Percentiles rank a stretch among this genome's conserved stretches.
These are phyloP conservation scores for Aspergillus sparsus DNA, from an alignment of 495 filamentous ascomycete genomes.

Conservation along the genomic window DNA sequence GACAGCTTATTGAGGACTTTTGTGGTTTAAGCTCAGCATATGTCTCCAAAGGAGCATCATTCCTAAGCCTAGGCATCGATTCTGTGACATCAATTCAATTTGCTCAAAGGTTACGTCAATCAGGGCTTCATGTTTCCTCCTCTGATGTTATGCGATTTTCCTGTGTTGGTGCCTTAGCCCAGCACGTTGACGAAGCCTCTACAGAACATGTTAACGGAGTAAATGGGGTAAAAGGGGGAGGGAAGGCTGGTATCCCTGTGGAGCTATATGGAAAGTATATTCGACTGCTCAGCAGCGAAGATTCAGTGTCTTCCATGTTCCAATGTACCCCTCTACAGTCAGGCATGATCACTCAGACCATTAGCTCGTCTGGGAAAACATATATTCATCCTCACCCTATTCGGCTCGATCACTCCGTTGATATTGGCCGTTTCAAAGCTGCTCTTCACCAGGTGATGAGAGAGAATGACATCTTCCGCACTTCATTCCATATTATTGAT, in stretches of 20 bases:
- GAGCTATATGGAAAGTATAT: constrained; percentile 18
- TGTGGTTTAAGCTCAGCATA: constrained; percentile 19
- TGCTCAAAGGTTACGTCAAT: constrained; percentile 29
- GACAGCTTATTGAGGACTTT: constrained; percentile 22
- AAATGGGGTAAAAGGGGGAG: constrained; percentile 13
- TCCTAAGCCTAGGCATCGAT: constrained; percentile 38
- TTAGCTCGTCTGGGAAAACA: constrained; percentile 47
- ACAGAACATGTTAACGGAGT: constrained; percentile 15
- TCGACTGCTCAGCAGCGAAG: constrained; percentile 30
- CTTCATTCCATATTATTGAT: constrained; percentile 50
- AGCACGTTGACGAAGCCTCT: constrained; percentile 21
- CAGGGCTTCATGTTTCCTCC: constrained; percentile 31
- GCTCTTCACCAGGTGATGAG: constrained; percentile 51
- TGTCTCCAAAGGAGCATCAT: constrained; percentile 34
- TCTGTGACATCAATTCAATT: constrained; percentile 41
- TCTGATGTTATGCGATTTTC: constrained; percentile 40
- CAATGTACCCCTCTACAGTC: constrained; percentile 76
- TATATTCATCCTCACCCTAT: constrained; percentile 71
- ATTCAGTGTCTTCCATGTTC: constrained; percentile 71
- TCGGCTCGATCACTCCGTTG: constrained; percentile 41
- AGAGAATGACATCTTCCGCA: constrained; percentile 60
- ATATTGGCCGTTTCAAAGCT: constrained; percentile 39
- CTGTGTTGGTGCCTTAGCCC: constrained; percentile 31
- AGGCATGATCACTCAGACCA: constrained; percentile 69
- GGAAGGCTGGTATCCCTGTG: constrained; percentile 12